phyloP scores from a whole-genome alignment of 148 eudicot species.

The Nepenthes mirabilis region DNA sequence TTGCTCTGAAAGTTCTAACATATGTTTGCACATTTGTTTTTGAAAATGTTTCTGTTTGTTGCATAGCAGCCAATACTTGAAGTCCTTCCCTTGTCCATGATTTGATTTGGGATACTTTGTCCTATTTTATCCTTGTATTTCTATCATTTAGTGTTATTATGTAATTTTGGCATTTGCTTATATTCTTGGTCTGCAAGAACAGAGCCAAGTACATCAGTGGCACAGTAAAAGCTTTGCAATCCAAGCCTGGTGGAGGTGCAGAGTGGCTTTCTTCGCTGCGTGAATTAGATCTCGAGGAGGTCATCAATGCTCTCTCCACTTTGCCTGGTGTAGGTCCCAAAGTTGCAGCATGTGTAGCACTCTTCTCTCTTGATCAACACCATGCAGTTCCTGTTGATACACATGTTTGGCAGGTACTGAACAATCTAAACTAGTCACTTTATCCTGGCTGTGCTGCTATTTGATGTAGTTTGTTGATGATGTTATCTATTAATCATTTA shows the following conservation, averaged over 20 bases:
- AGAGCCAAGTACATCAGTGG: conserved; percentile 86
- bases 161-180: neutral
- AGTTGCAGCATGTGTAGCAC: conserved; percentile 95
- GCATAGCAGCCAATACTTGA: too few relatives aligned
- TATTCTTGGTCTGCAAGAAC: conserved; percentile 11
- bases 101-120: too few relatives aligned
- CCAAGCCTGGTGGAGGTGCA: conserved; percentile 71
- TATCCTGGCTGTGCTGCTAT: neutral
- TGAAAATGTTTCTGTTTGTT: too few relatives aligned
- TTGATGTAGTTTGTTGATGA: too few relatives aligned
- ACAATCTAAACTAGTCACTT: neutral
- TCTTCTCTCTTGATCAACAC: conserved; percentile 91
- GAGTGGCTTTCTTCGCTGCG: conserved; percentile 87
- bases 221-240: conserved; percentile 56
- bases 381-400: conserved; percentile 98
- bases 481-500: too few relatives aligned
- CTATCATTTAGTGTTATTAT: too few relatives aligned
- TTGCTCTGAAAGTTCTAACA: too few relatives aligned
- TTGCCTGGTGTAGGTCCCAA: conserved; percentile 97
- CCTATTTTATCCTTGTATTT: too few relatives aligned
- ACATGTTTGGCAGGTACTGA: conserved; percentile 76
- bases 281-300: conserved; percentile 47
- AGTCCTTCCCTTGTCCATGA: too few relatives aligned
- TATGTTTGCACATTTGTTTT: too few relatives aligned
- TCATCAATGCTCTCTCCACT: conserved; percentile 45